Base-by-base conservation (phyloP, 2,329 filamentous ascomycete genomes). In the Huntiella decipiens region DNA sequence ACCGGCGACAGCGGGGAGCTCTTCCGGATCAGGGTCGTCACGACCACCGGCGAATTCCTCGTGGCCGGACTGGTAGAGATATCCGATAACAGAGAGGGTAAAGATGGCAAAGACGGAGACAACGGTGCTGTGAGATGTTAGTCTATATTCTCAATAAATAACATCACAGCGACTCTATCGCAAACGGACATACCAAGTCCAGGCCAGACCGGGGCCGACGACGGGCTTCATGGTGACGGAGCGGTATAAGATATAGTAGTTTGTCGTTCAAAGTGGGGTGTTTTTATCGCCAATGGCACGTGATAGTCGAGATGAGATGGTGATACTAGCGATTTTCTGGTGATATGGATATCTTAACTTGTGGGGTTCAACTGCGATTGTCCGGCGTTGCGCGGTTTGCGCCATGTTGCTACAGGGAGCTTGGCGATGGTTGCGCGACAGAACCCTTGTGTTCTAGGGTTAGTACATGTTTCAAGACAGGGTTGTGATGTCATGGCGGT, bases 201-300 rank as follows among this genome's bases (percentile, higher is more conserved):
- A 95, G 58, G 87, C 88, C 67, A 93, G 87, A 67, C 87, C 74
- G 54, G 85, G 79, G 59, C 84, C 82, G 56, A 96, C 83, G 60
- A 96, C 70, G 55, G 88, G 87, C 79, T 95, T 95, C 87, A 95
- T 95, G 59, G 57, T 74, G 67, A 62, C 36, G n/a, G 43, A 28
- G 22, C 3, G 12, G 32, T 17, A 19, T 41, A 32, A 31, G 33
- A 43, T 47, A 8, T 43, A 32, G 32, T 15, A 35, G 15, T 34
- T 34, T 0, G 15, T 32, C 16, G 44, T 33, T 28, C 22, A 28
- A 28, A 28, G 22, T 28, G 22, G 22, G 22, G 22, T 28, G 22
- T 28, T 10, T 10, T 28, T 28, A 28, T 28, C 22, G 22, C 22
- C 22, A 7, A 28, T 28, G 10, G 10, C 1, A 28, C 22, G 22